Evolutionary conservation across 495 filamentous ascomycete genomes (phyloP).

Genomic region (Lichenothelia convexa): DNA sequence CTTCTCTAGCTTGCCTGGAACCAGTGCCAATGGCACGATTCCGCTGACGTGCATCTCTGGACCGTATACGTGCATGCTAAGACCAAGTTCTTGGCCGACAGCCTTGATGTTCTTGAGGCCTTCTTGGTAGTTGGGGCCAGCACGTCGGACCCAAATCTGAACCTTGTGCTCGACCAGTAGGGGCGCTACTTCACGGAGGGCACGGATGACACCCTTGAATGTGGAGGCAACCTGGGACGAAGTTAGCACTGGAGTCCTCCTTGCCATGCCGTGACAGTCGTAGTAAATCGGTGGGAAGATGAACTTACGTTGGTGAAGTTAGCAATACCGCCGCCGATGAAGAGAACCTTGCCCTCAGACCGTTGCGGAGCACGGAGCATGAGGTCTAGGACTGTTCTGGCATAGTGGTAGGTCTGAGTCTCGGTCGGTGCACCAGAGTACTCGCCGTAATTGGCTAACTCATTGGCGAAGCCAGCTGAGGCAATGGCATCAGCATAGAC

Average conservation of each 20-base stretch:
- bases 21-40: slow-evolving; percentile 48
- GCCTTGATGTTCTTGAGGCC: slow-evolving; percentile 99
- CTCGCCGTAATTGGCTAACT: slow-evolving; percentile 98
- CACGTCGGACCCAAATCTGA: slow-evolving; percentile 98
- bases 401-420: slow-evolving; percentile 97
- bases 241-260: slow-evolving; percentile 1
- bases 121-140: slow-evolving; percentile 98
- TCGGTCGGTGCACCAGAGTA: slow-evolving; percentile 98
- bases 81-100: slow-evolving; percentile 76
- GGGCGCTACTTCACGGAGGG: slow-evolving; percentile 77
- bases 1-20: slow-evolving; percentile 33
- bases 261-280: too few species aligned
- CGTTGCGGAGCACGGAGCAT: slow-evolving; percentile 83
- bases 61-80: slow-evolving; percentile 92
- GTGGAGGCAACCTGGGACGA: slow-evolving; percentile 65
- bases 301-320: slow-evolving; percentile 80
- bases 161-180: slow-evolving; percentile 89
- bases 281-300: not conserved
- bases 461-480: slow-evolving; percentile 81
- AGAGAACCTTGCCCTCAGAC: slow-evolving; percentile 90
- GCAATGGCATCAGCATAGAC: slow-evolving; percentile 99
- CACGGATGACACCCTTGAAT: slow-evolving; percentile 99
- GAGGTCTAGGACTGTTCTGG: slow-evolving; percentile 85
- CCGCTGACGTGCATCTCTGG: slow-evolving; percentile 82
- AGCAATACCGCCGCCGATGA: slow-evolving; percentile 99